phyloP scores from a whole-genome alignment of 371 early-diverging fungal species.

The Lichtheimia ornata region DNA sequence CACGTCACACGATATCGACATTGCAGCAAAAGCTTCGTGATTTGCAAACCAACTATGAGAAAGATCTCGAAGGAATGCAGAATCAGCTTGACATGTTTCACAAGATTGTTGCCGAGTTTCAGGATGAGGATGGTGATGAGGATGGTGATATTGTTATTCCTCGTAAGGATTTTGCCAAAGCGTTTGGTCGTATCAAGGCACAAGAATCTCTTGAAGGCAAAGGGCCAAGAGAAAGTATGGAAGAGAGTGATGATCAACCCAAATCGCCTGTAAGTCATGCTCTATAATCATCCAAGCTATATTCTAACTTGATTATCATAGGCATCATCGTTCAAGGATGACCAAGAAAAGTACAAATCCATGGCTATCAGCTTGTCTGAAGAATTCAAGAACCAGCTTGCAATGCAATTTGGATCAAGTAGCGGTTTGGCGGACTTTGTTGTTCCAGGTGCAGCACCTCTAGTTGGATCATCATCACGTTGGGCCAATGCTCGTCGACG shows the following conservation, averaged over 20 bases:
- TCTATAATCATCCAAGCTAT: background rate
- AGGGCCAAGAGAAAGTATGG: constrained; percentile 6
- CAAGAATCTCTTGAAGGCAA: constrained; percentile 46
- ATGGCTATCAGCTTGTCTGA: constrained; percentile 45
- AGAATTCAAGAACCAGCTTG: constrained; percentile 47
- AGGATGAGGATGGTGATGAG: constrained; percentile 45
- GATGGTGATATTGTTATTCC: constrained; percentile 31
- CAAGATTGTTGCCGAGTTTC: constrained; percentile 54
- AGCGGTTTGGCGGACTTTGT: constrained; percentile 44
- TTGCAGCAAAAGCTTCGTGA: constrained; percentile 73
- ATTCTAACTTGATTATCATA: background rate
- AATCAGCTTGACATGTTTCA: constrained; percentile 72
- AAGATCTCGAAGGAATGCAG: constrained; percentile 69
- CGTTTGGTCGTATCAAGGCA: constrained; percentile 41
- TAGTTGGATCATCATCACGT: constrained; percentile 50
- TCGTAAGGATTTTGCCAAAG: constrained; percentile 33
- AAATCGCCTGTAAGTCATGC: background rate
- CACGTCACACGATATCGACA: constrained; percentile 78
- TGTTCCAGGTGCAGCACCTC: constrained; percentile 40
- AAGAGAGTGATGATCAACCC: background rate
- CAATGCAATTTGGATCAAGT: constrained; percentile 47
- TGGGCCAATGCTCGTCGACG: constrained; percentile 32
- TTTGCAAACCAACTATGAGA: constrained; percentile 65
- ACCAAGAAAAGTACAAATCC: constrained; percentile 36
- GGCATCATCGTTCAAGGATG: constrained; percentile 7